Percentiles rank a stretch among this genome's conserved stretches.
These are phyloP conservation scores for Eleusine coracana DNA, from an alignment of 176 grass and related monocot species.

Conservation along the genomic window DNA sequence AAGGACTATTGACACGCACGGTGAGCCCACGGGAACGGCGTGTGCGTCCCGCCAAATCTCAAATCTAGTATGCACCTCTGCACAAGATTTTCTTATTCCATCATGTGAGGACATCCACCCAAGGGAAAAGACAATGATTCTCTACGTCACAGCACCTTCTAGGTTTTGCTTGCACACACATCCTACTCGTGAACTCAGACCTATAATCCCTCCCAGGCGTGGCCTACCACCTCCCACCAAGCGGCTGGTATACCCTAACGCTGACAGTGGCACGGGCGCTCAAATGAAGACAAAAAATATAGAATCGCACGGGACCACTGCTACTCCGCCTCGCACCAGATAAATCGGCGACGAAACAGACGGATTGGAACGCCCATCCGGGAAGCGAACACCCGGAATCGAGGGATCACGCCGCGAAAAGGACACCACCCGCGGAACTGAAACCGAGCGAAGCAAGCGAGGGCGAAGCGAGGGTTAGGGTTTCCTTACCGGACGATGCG, in stretches of 20 bases:
- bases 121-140: not conserved
- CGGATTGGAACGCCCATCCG: not conserved
- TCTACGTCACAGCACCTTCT: not conserved
- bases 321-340: not conserved
- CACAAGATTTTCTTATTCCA: not conserved
- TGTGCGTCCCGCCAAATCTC: not conserved
- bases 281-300: not conserved
- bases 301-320: not conserved
- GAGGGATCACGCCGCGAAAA: not conserved
- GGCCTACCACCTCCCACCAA: not conserved
- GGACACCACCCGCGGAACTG: not conserved
- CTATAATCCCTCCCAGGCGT: not conserved
- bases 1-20: not conserved
- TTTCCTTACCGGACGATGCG: not conserved
- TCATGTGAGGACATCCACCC: not conserved
- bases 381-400: not conserved
- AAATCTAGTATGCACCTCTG: not conserved
- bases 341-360: not conserved
- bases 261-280: not conserved
- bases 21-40: not conserved
- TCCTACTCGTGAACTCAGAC: not conserved
- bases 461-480: not conserved
- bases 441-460: not conserved
- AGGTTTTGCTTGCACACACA: not conserved
- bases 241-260: not conserved